Percentiles rank a stretch among this genome's conserved stretches.
Evolutionary conservation across 2,329 filamentous ascomycete genomes (phyloP).

Genomic region (Penicillium sp.): DNA sequence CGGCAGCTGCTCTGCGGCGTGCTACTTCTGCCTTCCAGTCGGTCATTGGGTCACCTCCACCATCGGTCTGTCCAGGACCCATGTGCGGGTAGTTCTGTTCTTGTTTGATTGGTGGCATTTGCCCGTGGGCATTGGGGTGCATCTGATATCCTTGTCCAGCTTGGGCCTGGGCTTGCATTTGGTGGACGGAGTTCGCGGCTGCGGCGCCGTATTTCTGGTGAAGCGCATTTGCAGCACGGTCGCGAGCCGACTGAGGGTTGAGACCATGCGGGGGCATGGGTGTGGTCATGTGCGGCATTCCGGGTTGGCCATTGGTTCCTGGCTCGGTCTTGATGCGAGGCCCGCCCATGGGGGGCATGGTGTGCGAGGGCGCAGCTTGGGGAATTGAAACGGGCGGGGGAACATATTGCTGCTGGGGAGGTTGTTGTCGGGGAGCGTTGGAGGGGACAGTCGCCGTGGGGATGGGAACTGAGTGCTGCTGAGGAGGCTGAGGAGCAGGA

Average conservation of each 20-base stretch:
- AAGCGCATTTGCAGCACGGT: slow-evolving; percentile 54
- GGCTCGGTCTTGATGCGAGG: slow-evolving; percentile 57
- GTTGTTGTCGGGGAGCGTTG: slow-evolving; percentile 44
- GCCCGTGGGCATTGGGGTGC: slow-evolving; percentile 32
- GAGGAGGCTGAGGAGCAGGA: slow-evolving; percentile 64
- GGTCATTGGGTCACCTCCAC: slow-evolving; percentile 57
- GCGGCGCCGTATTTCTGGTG: slow-evolving; percentile 49
- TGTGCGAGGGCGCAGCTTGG: slow-evolving; percentile 34
- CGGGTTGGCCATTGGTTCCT: slow-evolving; percentile 40
- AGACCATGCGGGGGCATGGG: slow-evolving; percentile 34
- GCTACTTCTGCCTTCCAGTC: slow-evolving; percentile 52
- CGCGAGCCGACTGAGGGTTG: slow-evolving; percentile 52
- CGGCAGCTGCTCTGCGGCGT: slow-evolving; percentile 43
- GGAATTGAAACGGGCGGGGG: slow-evolving; percentile 36
- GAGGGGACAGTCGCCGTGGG: slow-evolving; percentile 44
- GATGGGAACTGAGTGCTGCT: slow-evolving; percentile 39
- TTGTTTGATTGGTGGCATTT: slow-evolving; percentile 45
- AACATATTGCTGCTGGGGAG: slow-evolving; percentile 37
- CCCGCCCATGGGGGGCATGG: slow-evolving; percentile 31
- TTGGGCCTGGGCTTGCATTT: slow-evolving; percentile 45
- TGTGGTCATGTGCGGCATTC: slow-evolving; percentile 37
- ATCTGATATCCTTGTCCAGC: slow-evolving; percentile 38
- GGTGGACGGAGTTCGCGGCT: slow-evolving; percentile 45
- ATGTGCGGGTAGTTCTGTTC: slow-evolving; percentile 43
- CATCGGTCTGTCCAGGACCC: slow-evolving; percentile 70